Base-by-base conservation (phyloP, 768 basidiomycete species). In the Coprinopsis cinerea region DNA sequence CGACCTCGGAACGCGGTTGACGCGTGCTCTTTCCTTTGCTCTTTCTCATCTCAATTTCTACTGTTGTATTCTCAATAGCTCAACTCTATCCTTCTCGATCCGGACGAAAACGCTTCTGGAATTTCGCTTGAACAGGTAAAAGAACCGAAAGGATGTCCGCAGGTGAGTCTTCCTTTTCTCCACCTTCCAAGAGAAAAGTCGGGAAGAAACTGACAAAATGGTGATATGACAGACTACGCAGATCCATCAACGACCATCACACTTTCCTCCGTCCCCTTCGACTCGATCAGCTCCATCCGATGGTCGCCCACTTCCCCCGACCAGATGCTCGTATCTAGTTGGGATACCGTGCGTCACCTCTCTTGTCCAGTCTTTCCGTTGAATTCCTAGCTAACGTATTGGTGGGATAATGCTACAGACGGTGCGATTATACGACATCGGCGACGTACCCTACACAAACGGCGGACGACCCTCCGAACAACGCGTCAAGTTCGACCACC, bases 261-360 rank as follows among this genome's bases (percentile, higher is more conserved):
- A 3, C 49, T 61, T 1, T 64, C 66, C 1, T 82, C 83, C 0
- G 81, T 89, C 0, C 92, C 92, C 0, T 86, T 90, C 57, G 92
- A 96, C 67, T 86, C 86, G 57, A 78, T 95, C 41, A 87, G 91
- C 2, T 76, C 82, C 34, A 70, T 97, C 22, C 76, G 79, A 28
- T 97, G 88, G 66, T 91, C 92, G 17, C 88, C 92, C 1, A 74
- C 75, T 2, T 79, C 87, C 62, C 84, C 92, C 1, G 76, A 86
- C 48, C 82, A 86, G 17, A 69, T 98, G 1, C 69, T 97, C 0
- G 89, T 88, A 15, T 81, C 90, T 11, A 86, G 88, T 53, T 98
- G 95, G 95, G 95, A 98, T 66, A 81, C 88, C 20, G 79, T 77
- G 59, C 24, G 70, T 51, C n/a, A n/a, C n/a, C n/a, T n/a, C n/a